Conservation (phyloP, 2,329 filamentous ascomycete genomes). For the Teratosphaeria zuluensis region DNA sequence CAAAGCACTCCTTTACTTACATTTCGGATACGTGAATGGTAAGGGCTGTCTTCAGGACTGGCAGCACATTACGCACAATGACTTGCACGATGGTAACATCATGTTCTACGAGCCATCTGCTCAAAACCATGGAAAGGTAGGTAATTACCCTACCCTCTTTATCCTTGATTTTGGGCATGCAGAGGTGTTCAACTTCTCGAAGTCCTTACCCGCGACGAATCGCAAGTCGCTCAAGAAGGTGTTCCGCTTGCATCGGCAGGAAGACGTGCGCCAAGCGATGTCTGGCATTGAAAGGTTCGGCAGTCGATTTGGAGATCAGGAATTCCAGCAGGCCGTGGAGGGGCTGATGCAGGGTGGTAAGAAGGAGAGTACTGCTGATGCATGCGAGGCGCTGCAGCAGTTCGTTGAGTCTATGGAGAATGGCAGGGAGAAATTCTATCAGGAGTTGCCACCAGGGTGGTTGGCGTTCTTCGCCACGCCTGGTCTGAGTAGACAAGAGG, state of each 20-base stretch:
- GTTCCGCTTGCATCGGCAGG: background rate
- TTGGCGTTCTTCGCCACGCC: background rate
- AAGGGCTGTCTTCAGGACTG: background rate
- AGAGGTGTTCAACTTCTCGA: background rate
- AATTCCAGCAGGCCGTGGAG: background rate
- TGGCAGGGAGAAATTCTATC: background rate
- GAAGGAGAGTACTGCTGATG: background rate
- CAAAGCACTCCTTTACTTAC: background rate
- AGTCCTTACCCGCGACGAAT: background rate
- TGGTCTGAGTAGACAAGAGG: background rate
- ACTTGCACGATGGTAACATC: background rate
- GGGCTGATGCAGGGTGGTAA: background rate
- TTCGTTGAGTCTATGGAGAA: background rate
- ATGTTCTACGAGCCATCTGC: background rate
- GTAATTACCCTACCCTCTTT: background rate
- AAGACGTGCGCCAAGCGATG: background rate
- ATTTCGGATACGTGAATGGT: background rate
- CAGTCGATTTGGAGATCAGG: background rate
- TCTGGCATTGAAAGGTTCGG: background rate
- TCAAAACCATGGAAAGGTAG: background rate
- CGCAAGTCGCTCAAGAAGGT: background rate
- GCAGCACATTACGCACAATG: background rate
- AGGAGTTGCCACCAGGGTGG: background rate
- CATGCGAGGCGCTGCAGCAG: background rate
- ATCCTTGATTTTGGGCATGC: background rate